These are phyloP conservation scores for Clitoria ternatea DNA, from an alignment of 306 rosid genomes.

Conservation along the genomic window DNA sequence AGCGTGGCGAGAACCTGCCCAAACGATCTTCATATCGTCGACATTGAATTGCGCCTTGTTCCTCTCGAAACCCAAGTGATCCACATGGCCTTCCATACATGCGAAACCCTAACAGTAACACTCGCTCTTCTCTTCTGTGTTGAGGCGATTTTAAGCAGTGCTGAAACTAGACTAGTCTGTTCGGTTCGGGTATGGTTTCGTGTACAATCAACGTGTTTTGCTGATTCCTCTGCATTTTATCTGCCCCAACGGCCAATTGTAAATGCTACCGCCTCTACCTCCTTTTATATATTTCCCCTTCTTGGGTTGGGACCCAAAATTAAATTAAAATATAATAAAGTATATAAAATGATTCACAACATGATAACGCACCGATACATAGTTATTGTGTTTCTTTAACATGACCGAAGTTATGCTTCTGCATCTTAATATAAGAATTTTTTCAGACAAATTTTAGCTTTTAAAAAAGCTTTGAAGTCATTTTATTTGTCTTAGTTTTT, in stretches of 20 bases:
- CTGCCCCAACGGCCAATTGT: slow-evolving; percentile 18
- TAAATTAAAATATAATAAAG: too few relatives aligned
- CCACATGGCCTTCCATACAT: slow-evolving; percentile 59
- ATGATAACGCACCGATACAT: too few relatives aligned
- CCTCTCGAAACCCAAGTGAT: slow-evolving; percentile 73
- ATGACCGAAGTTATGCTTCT: too few relatives aligned
- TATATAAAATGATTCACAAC: too few relatives aligned
- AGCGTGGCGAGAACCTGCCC: slow-evolving; percentile 79
- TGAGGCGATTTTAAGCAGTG: neutral
- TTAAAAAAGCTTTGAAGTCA: too few relatives aligned
- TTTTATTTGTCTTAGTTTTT: too few relatives aligned
- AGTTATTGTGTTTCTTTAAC: too few relatives aligned
- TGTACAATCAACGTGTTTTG: neutral
- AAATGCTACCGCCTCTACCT: neutral
- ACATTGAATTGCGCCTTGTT: slow-evolving; percentile 75
- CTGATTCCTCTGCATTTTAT: neutral
- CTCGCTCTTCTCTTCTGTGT: neutral
- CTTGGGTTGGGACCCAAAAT: too few relatives aligned
- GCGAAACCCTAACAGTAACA: neutral
- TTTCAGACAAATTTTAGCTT: too few relatives aligned
- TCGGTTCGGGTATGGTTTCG: neutral
- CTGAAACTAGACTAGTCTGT: neutral
- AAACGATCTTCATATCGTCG: slow-evolving; percentile 82
- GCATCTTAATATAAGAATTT: too few relatives aligned
- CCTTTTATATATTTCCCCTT: neutral